Base-by-base conservation (phyloP, 129 eudicot species). In the Sambucus nigra region DNA sequence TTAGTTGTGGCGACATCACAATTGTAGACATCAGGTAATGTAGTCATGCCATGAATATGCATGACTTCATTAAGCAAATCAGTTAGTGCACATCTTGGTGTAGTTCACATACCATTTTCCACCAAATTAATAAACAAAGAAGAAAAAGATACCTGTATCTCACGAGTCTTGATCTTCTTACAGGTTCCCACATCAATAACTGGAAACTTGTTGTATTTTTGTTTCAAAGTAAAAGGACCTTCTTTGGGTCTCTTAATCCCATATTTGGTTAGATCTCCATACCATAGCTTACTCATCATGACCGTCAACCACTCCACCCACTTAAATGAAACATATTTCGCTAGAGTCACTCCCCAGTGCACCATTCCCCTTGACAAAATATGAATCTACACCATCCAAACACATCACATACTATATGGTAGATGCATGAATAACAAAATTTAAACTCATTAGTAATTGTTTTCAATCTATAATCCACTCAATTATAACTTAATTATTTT, bases 121-220 rank as follows among this genome's bases (percentile, higher is more conserved):
- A n/a, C n/a, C n/a, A n/a, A n/a, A n/a, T n/a, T n/a, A n/a, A n/a
- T n/a, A n/a, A n/a, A n/a, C n/a, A n/a, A n/a, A n/a, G n/a, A n/a
- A n/a, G n/a, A n/a, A n/a, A n/a, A 31, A 31, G 10, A 39, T 18
- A 76, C 83, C 75, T 77, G 70, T 63, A 85, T 77, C 20, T 77
- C 76, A 12, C 91, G 76, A 22, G 91, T 68, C 42, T 78, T 75
- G 64, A 85, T 85, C 57, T 77, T 85, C 16, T 69, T 46, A 2
- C 48, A 53, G 23, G 91, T 65, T 21, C 95, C 95, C 26, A 78
- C 75, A 55, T 85, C 91, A 24, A 85, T 65, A 33, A 85, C 74
- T 0, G 95, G 95, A 63, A 75, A 80, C 47, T 77, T 85, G 2
- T 86, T 83, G n/a, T 71, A 75, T 39, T 78, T 59, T 39, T 51